Conservation (phyloP, 2,329 filamentous ascomycete genomes). For the Lanzia echinophila region DNA sequence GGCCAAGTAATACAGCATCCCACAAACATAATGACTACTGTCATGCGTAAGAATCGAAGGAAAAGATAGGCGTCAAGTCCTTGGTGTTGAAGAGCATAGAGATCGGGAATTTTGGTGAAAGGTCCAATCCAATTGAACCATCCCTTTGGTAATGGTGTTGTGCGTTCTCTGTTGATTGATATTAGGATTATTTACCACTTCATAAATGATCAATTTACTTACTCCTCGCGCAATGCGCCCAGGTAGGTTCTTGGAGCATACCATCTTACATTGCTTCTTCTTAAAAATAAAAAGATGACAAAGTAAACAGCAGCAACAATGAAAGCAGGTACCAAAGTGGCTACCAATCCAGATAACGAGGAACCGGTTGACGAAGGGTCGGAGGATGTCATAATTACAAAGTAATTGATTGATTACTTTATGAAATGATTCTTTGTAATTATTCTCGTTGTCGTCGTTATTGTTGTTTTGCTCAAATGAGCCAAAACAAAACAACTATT, state of each 20-base stretch:
- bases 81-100: constrained; percentile 78
- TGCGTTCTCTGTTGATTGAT: constrained; percentile 41
- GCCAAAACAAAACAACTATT: not conserved
- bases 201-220: constrained; percentile 6
- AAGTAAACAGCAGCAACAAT: constrained; percentile 39
- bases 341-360: constrained; percentile 36
- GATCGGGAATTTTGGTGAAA: constrained; percentile 63
- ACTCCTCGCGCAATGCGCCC: constrained; percentile 41
- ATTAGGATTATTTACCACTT: constrained; percentile 11
- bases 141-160: constrained; percentile 51
- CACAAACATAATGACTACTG: constrained; percentile 70
- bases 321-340: constrained; percentile 41
- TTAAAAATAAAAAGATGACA: constrained; percentile 43
- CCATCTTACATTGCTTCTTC: constrained; percentile 40
- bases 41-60: constrained; percentile 76
- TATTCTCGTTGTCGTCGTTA: not conserved
- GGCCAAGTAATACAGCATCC: constrained; percentile 82
- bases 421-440: not conserved
- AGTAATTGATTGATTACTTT: not conserved
- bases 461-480: constrained; percentile 2
- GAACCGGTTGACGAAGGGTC: constrained; percentile 2
- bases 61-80: constrained; percentile 89
- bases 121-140: constrained; percentile 58
- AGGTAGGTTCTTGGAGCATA: constrained; percentile 51
- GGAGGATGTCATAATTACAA: not conserved